These are phyloP conservation scores for Kluyveromyces starmeri DNA, from an alignment of 805 yeast genomes.

Conservation along the genomic window DNA sequence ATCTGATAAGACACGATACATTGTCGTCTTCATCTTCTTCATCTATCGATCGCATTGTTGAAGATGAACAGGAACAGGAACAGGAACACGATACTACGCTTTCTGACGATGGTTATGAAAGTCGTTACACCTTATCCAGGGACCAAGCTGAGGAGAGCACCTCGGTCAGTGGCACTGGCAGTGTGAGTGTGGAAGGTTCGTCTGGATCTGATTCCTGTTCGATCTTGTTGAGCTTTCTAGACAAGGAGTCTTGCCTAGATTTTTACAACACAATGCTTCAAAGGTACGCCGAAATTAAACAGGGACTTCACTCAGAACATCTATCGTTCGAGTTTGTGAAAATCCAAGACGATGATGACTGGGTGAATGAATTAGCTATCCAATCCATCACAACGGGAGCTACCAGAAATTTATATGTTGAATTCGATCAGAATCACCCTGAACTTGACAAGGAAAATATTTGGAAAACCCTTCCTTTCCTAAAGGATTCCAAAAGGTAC, in stretches of 20 bases:
- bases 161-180: too few relatives aligned
- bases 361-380: slow-evolving; percentile 10
- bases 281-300: slow-evolving; percentile 30
- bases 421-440: slow-evolving; percentile 1
- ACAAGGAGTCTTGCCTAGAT: slow-evolving; percentile 29
- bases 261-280: slow-evolving; percentile 32
- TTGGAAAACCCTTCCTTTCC: slow-evolving; percentile 1
- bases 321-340: slow-evolving; percentile 30
- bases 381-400: slow-evolving; percentile 21
- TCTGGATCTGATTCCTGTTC: too few relatives aligned
- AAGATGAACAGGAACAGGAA: too few relatives aligned
- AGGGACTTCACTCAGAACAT: slow-evolving; percentile 32
- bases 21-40: too few relatives aligned
- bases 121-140: too few relatives aligned
- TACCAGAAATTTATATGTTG: slow-evolving; percentile 22
- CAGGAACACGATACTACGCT: too few relatives aligned
- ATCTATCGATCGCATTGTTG: too few relatives aligned
- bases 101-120: too few relatives aligned
- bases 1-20: slow-evolving; percentile 33
- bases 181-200: too few relatives aligned
- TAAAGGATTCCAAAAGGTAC: slow-evolving; percentile 12
- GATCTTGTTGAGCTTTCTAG: slow-evolving; percentile 27
- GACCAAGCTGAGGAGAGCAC: too few relatives aligned
- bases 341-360: slow-evolving; percentile 4
- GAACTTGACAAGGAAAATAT: neutral